Evolutionary conservation across 805 yeast genomes (phyloP).

Genomic region (Saturnispora diversa): DNA sequence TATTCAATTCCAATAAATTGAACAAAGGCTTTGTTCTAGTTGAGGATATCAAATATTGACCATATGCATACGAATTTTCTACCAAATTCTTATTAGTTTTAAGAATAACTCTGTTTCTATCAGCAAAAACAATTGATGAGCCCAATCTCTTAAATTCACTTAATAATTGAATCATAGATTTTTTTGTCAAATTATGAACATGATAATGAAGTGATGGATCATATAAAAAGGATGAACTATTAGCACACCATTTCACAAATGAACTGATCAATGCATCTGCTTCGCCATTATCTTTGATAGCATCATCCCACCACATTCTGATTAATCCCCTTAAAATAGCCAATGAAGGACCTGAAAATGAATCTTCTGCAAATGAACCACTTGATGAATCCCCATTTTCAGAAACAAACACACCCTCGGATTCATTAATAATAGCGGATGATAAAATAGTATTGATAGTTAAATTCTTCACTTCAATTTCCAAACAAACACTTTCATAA

Average conservation of each 20-base stretch:
- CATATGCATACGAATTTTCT: slow-evolving; percentile 84
- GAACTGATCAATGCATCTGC: slow-evolving; percentile 81
- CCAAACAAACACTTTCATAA: slow-evolving; percentile 70
- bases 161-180: slow-evolving; percentile 69
- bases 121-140: slow-evolving; percentile 72
- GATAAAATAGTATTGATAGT: slow-evolving; percentile 82
- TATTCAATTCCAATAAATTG: slow-evolving; percentile 66
- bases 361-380: slow-evolving; percentile 62
- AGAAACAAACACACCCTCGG: slow-evolving; percentile 75
- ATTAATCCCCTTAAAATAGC: slow-evolving; percentile 63
- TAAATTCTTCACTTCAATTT: slow-evolving; percentile 68
- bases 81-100: slow-evolving; percentile 71
- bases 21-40: slow-evolving; percentile 76
- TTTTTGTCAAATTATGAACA: slow-evolving; percentile 76
- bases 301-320: slow-evolving; percentile 91
- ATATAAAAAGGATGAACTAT: slow-evolving; percentile 62
- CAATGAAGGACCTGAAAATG: slow-evolving; percentile 72
- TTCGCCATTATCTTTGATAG: slow-evolving; percentile 47
- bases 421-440: slow-evolving; percentile 75
- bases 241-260: slow-evolving; percentile 81
- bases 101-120: slow-evolving; percentile 62
- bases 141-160: slow-evolving; percentile 76
- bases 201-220: slow-evolving; percentile 79
- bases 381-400: slow-evolving; percentile 31
- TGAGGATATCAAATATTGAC: slow-evolving; percentile 72